phyloP scores from a whole-genome alignment of 2,329 filamentous ascomycete species.

The Claviceps sp. region DNA sequence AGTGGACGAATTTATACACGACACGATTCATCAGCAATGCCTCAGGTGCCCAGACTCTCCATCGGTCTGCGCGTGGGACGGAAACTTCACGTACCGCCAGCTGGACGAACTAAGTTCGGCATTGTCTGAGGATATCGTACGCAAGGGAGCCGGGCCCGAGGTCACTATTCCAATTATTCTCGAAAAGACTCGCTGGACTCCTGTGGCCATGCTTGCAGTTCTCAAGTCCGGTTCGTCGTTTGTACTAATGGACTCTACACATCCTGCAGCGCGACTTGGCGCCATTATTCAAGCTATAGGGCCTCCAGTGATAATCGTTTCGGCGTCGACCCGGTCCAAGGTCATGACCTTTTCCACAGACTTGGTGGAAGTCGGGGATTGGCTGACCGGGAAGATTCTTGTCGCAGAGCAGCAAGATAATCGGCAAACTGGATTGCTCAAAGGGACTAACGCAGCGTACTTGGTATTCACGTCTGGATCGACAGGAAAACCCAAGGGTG shows the following conservation, averaged over 20 bases:
- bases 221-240: slow-evolving; percentile 14
- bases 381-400: background rate
- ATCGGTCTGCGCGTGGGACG: background rate
- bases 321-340: background rate
- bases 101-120: background rate
- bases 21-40: background rate
- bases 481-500: slow-evolving; percentile 12
- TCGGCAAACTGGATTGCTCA: background rate
- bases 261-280: background rate
- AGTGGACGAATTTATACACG: background rate
- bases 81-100: background rate
- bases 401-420: background rate
- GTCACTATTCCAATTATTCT: slow-evolving; percentile 8
- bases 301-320: background rate
- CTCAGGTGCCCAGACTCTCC: background rate
- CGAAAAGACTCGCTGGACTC: slow-evolving; percentile 11
- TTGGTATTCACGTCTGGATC: slow-evolving; percentile 11
- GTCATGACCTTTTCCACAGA: background rate
- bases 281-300: background rate
- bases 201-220: slow-evolving; percentile 13
- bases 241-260: background rate
- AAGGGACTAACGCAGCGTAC: slow-evolving; percentile 7
- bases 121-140: background rate
- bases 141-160: background rate
- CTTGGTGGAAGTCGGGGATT: background rate